A percentile compares a stretch with the other conserved stretches of the same genome.
Evolutionary conservation across 73 alveolate species (phyloP).

Genomic region (Paramecium octaurelia): DNA sequence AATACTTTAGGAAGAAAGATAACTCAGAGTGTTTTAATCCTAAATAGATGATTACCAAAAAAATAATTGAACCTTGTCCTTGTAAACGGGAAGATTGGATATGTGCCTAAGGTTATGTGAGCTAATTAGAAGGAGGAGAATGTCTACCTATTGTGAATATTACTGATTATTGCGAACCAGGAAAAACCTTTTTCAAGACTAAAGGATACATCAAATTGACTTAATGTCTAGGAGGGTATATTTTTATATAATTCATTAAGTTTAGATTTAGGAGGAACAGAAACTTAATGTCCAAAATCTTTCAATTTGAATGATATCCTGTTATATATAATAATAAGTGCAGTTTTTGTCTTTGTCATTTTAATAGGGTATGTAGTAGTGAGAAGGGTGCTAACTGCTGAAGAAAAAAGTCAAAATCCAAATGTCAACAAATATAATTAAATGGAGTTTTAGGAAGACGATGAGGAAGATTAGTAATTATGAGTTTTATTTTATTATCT

Average conservation of each 20-base stretch:
- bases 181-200: background rate
- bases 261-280: background rate
- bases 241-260: background rate
- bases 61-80: conserved; percentile 16
- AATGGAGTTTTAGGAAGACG: conserved; percentile 40
- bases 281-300: background rate
- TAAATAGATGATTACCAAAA: background rate
- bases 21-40: conserved; percentile 24
- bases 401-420: background rate
- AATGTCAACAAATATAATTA: background rate
- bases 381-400: background rate
- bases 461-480: background rate
- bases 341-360: background rate
- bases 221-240: conserved; percentile 29
- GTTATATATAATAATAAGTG: background rate
- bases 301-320: background rate
- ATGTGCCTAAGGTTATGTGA: conserved; percentile 8
- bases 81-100: conserved; percentile 42
- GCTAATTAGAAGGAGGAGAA: background rate
- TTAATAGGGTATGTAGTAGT: background rate
- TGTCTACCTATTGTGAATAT: background rate
- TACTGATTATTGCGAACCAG: conserved; percentile 1
- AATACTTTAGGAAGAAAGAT: background rate
- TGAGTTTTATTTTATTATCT: background rate
- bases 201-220: conserved; percentile 8